Conservation (phyloP, 2,329 filamentous ascomycete genomes). For the Rhynchosporium graminicola region DNA sequence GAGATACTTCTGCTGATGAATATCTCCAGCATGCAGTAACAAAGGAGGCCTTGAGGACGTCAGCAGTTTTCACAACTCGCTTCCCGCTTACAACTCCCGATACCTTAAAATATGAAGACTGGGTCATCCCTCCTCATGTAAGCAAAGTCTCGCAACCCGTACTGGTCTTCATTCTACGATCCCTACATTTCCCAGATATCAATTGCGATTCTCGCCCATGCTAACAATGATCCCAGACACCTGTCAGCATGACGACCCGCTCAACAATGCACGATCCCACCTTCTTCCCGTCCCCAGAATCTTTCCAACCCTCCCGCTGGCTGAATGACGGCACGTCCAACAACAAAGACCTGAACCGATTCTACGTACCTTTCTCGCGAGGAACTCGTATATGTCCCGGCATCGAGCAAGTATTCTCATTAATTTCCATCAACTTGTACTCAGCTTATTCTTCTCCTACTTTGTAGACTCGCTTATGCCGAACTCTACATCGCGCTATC, state of each 20-base stretch:
- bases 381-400: conserved; percentile 47
- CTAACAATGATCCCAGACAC: conserved; percentile 12
- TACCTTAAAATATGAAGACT: conserved; percentile 16
- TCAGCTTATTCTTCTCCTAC: not conserved
- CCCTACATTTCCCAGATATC: not conserved
- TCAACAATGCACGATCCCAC: conserved; percentile 15
- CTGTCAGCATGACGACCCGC: conserved; percentile 23
- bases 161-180: not conserved
- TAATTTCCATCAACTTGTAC: not conserved
- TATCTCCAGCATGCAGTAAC: conserved; percentile 4
- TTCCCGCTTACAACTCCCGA: conserved; percentile 17
- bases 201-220: not conserved
- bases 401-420: conserved; percentile 18
- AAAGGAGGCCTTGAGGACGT: conserved; percentile 12
- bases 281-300: conserved; percentile 17
- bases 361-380: conserved; percentile 46
- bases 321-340: conserved; percentile 2
- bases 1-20: not conserved
- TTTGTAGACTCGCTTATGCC: conserved; percentile 23
- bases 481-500: conserved; percentile 23
- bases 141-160: not conserved
- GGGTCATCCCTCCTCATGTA: conserved; percentile 21
- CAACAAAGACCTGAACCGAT: conserved; percentile 20
- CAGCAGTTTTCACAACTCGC: conserved; percentile 16
- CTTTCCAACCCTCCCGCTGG: conserved; percentile 21